Percentiles rank a stretch among this genome's conserved stretches.
These are phyloP conservation scores for Cryphonectria parasitica DNA, from an alignment of 2,329 filamentous ascomycete genomes.

Conservation along the genomic window DNA sequence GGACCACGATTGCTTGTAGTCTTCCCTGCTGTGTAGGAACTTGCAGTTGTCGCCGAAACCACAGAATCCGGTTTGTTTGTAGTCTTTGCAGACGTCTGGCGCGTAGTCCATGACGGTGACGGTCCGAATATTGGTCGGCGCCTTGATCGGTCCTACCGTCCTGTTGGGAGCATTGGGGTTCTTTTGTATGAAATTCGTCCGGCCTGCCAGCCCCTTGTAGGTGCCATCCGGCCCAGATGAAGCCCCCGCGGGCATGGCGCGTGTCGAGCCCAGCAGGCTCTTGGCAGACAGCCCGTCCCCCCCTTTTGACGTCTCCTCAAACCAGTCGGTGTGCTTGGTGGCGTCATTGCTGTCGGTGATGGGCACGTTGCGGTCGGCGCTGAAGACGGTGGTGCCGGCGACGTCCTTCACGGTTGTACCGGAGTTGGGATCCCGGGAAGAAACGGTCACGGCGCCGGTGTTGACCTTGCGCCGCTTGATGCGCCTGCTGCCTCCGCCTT, in stretches of 20 bases:
- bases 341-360: slow-evolving; percentile 79
- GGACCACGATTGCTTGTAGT: slow-evolving; percentile 93
- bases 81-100: slow-evolving; percentile 91
- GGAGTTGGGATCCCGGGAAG: slow-evolving; percentile 53
- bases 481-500: slow-evolving; percentile 55
- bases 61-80: slow-evolving; percentile 61
- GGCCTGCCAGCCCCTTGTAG: slow-evolving; percentile 77
- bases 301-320: slow-evolving; percentile 69
- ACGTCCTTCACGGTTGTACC: slow-evolving; percentile 36
- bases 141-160: slow-evolving; percentile 83
- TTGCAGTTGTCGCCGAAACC: slow-evolving; percentile 77
- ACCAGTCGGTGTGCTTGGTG: slow-evolving; percentile 89
- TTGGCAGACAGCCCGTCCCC: slow-evolving; percentile 51
- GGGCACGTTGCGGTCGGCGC: slow-evolving; percentile 63
- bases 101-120: slow-evolving; percentile 90
- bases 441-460: slow-evolving; percentile 66
- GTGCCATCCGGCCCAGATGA: slow-evolving; percentile 61
- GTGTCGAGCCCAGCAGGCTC: slow-evolving; percentile 63
- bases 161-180: slow-evolving; percentile 74
- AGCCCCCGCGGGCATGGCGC: slow-evolving; percentile 41
- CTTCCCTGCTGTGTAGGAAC: slow-evolving; percentile 75
- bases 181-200: slow-evolving; percentile 76
- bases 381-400: slow-evolving; percentile 50
- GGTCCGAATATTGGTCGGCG: slow-evolving; percentile 85
- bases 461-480: slow-evolving; percentile 80